Conservation (phyloP, 2,329 filamentous ascomycete genomes). For the Calcarisporium arbuscula region DNA sequence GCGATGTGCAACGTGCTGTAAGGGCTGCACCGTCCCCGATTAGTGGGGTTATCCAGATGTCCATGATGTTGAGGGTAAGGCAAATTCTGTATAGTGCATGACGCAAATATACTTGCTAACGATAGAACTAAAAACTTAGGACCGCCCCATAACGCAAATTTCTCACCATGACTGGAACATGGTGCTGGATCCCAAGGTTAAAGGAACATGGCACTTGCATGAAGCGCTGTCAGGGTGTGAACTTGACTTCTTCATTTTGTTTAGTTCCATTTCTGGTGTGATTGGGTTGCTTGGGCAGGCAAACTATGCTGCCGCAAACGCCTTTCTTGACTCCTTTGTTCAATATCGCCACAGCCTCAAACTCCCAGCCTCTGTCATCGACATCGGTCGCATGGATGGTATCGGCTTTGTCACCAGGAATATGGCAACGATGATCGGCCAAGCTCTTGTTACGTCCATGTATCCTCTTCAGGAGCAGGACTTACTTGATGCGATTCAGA, state of each 20-base stretch:
- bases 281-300: constrained; percentile 20
- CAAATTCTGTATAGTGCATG: not conserved
- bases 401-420: constrained; percentile 1
- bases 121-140: constrained; percentile 13
- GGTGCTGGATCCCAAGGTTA: constrained; percentile 17
- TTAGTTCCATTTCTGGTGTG: constrained; percentile 19
- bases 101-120: not conserved
- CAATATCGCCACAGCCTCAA: constrained; percentile 10
- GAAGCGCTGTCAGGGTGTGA: constrained; percentile 10
- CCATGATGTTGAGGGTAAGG: constrained; percentile 20
- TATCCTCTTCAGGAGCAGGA: constrained; percentile 1
- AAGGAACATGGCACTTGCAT: constrained; percentile 18
- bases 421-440: not conserved
- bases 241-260: constrained; percentile 25
- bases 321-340: constrained; percentile 22
- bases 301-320: constrained; percentile 25
- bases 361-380: constrained; percentile 6
- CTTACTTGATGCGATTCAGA: not conserved
- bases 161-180: constrained; percentile 5
- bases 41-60: constrained; percentile 29
- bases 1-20: constrained; percentile 7
- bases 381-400: constrained; percentile 6
- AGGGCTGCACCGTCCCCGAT: constrained; percentile 21
- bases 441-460: not conserved
- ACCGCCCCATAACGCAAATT: constrained; percentile 6